Evolutionary conservation across 2,329 filamentous ascomycete species (phyloP), one percentile per base, ranked within the genome.

Genomic region (Graphiopsis chlorocephala): DNA sequence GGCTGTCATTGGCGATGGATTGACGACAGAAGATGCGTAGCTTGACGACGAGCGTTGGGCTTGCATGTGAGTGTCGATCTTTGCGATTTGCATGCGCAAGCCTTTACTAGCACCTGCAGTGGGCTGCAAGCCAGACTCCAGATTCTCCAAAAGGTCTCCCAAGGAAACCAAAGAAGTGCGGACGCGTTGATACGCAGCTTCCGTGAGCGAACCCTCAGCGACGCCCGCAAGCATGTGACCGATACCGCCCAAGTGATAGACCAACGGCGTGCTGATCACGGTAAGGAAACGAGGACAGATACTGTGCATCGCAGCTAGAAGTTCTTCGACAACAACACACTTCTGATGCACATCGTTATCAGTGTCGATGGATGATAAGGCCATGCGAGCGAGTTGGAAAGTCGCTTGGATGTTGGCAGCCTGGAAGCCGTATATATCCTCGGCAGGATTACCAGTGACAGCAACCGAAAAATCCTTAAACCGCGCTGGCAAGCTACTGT

Each of bases 381-480:
- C 76, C 76, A 83, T 83, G 17, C 81, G 79, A 3, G 83, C 75
- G 11, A 84, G 76, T 65, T 82, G 80, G 10, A 82, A 67, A 0
- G 82, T 84, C 0, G 80, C 80, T 58, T 79, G 77, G 20, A 84
- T 83, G 67, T 83, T 83, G 26, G 82, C 82, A 4, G 81, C 80
- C 67, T 84, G 82, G 35, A 83, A 84, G 1, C 79, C 78, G 65
- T 78, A 80, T 4, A 80, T 72, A 63, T 82, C 79, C 25, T 77
- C 74, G 3, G 65, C 65, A 17, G 66, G 67, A 59, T 80, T 76
- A 68, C 70, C 74, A 64, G 78, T 75, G 33, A 69, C 66, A 1
- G 66, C 69, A 1, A 66, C 63, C 7, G 66, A 68, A 48, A 64
- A 71, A 26, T 72, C 66, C 55, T 74, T 74, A 70, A 79, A 77